These are phyloP conservation scores for Porcisia hertigi DNA, from an alignment of 208 protist species.

Conservation along the genomic window DNA sequence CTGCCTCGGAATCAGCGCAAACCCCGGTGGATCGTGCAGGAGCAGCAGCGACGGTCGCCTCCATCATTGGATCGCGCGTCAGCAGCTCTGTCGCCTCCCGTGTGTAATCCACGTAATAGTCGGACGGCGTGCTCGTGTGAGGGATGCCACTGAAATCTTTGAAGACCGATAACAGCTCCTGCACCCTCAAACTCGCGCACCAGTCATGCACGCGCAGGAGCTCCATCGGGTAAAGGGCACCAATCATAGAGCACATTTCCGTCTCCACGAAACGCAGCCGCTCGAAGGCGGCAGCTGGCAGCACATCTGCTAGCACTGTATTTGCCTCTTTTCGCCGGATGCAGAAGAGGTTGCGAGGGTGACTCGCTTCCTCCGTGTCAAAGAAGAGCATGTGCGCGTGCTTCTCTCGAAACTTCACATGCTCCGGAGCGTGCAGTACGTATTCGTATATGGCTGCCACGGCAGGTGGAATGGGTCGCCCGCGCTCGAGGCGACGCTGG, in stretches of 20 bases:
- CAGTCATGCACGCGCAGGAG: conserved; percentile 54
- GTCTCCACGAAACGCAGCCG: conserved; percentile 78
- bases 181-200: conserved; percentile 18
- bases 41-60: conserved; percentile 1
- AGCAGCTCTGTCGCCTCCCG: conserved; percentile 60
- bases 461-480: conserved; percentile 13
- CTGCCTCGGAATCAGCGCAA: background rate
- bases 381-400: conserved; percentile 77
- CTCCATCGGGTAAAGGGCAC: conserved; percentile 63
- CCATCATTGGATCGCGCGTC: conserved; percentile 38
- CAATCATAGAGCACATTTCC: conserved; percentile 71
- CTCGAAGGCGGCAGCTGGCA: conserved; percentile 81
- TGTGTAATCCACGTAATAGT: conserved; percentile 84
- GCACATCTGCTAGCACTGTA: conserved; percentile 70
- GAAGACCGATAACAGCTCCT: conserved; percentile 41
- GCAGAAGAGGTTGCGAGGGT: conserved; percentile 76
- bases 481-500: conserved; percentile 33
- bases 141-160: conserved; percentile 62
- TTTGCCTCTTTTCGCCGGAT: conserved; percentile 80
- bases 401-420: conserved; percentile 79
- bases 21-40: background rate
- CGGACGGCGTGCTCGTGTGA: conserved; percentile 50
- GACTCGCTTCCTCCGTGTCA: conserved; percentile 47
- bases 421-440: conserved; percentile 64
- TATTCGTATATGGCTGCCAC: conserved; percentile 67